A percentile compares a stretch with the other conserved stretches of the same genome.
These are phyloP conservation scores for Trichoderma sp. DNA, from an alignment of 2,329 filamentous ascomycete genomes.

Conservation along the genomic window DNA sequence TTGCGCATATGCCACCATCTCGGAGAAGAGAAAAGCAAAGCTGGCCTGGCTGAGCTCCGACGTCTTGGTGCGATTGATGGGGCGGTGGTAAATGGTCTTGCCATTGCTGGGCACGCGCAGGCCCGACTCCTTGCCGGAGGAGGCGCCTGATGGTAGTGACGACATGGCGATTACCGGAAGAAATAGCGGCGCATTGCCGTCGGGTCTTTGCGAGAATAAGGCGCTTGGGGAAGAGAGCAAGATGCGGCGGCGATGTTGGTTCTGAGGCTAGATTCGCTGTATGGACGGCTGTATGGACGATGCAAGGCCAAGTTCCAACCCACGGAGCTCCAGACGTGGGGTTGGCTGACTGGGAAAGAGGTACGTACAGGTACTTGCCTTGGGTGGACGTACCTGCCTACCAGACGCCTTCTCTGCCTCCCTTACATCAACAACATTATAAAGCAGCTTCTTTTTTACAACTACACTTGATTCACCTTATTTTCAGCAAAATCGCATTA, in stretches of 20 bases:
- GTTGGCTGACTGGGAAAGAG: not conserved
- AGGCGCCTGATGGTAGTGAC: conserved; percentile 48
- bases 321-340: conserved; percentile 2
- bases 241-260: not conserved
- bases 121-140: conserved; percentile 52
- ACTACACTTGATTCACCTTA: not conserved
- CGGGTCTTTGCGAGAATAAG: not conserved
- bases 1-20: conserved; percentile 96
- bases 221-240: not conserved
- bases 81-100: conserved; percentile 97
- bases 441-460: not conserved
- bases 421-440: not conserved
- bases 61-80: conserved; percentile 84
- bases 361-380: not conserved
- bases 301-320: not conserved
- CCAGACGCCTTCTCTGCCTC: not conserved
- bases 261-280: not conserved
- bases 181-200: conserved; percentile 17
- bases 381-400: not conserved
- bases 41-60: conserved; percentile 87
- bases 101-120: conserved; percentile 87
- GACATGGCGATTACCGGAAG: conserved; percentile 39
- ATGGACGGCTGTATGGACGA: not conserved
- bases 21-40: conserved; percentile 93
- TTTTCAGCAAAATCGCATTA: not conserved